Conservation (phyloP, 805 yeast genomes). For the Maudiozyma barnettii region DNA sequence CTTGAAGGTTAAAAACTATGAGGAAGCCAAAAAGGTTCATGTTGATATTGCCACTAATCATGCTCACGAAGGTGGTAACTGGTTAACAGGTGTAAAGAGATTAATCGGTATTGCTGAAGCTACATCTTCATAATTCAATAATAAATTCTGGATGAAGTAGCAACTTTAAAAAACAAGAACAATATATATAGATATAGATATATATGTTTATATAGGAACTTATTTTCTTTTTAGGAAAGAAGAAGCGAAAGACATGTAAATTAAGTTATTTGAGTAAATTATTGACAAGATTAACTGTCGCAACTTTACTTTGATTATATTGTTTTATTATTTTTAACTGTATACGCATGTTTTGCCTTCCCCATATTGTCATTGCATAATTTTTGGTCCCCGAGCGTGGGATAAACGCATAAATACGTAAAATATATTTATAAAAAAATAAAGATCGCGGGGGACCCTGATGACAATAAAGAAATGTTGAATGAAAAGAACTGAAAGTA, state of each 20-base stretch:
- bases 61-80: conserved; percentile 71
- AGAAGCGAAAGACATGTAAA: no score
- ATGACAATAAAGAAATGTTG: not conserved
- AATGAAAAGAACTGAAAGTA: not conserved
- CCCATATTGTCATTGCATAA: no score
- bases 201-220: not conserved
- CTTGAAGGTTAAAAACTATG: conserved; percentile 45
- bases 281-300: no score
- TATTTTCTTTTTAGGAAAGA: no score
- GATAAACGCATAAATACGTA: no score
- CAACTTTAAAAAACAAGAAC: not conserved
- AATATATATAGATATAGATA: not conserved
- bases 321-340: no score
- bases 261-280: no score
- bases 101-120: conserved; percentile 67
- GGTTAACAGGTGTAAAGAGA: conserved; percentile 90
- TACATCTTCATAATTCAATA: conserved; percentile 8
- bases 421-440: no score
- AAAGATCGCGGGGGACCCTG: no score
- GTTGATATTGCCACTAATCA: conserved; percentile 52
- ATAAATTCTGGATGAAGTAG: not conserved
- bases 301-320: no score
- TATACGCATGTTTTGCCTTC: no score
- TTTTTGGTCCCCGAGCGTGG: no score
- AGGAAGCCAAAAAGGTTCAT: conserved; percentile 47